Evolutionary conservation across 257 asterid species (phyloP).

Genomic region (Craterostigma plantagineum): DNA sequence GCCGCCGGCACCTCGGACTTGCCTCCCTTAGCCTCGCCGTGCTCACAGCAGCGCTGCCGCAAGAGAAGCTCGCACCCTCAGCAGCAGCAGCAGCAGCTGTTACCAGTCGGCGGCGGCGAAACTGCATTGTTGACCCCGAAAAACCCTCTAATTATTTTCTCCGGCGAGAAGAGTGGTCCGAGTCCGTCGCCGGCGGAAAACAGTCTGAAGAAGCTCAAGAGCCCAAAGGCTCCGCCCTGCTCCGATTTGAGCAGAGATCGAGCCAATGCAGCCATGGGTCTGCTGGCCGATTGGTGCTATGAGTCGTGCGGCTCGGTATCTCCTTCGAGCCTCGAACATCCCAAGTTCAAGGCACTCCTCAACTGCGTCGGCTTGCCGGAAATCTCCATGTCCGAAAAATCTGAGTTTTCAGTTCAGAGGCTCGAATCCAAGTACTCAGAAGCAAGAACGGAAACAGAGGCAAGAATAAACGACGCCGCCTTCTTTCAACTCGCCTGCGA

Average conservation of each 20-base stretch:
- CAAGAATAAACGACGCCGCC: slow-evolving; percentile 84
- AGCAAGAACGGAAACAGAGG: slow-evolving; percentile 52
- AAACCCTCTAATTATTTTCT: slow-evolving; percentile 35
- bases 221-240: slow-evolving; percentile 57
- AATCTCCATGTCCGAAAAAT: slow-evolving; percentile 33
- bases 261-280: slow-evolving; percentile 52
- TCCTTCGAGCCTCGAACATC: slow-evolving; percentile 74
- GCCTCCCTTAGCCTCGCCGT: slow-evolving; percentile 8
- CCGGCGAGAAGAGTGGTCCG: slow-evolving; percentile 90
- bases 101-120: slow-evolving; percentile 40
- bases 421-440: slow-evolving; percentile 60
- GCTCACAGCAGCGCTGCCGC: slow-evolving; percentile 17
- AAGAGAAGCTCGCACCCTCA: slow-evolving; percentile 10
- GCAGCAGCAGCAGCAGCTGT: slow-evolving; percentile 19
- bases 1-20: slow-evolving; percentile 1
- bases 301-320: slow-evolving; percentile 86
- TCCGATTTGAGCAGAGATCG: slow-evolving; percentile 48
- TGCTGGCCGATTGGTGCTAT: slow-evolving; percentile 74
- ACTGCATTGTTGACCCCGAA: slow-evolving; percentile 12
- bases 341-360: slow-evolving; percentile 74
- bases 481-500: slow-evolving; percentile 80
- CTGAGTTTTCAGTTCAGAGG: slow-evolving; percentile 43
- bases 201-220: slow-evolving; percentile 70
- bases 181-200: slow-evolving; percentile 70
- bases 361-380: slow-evolving; percentile 66